Base-by-base conservation (phyloP, 2,329 filamentous ascomycete species). In the Basipetospora chlamydospora region DNA sequence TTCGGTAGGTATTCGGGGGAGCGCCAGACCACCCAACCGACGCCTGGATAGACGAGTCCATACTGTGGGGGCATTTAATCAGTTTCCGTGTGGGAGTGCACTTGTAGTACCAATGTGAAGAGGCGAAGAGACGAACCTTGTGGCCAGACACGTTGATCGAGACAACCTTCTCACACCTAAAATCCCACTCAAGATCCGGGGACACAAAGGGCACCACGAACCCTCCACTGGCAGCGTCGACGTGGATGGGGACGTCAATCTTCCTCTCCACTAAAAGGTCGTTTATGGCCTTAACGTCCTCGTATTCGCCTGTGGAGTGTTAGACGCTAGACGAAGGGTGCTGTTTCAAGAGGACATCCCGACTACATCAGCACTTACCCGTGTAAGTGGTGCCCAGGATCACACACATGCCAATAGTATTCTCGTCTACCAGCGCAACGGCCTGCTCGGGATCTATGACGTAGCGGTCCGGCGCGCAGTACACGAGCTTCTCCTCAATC, bases 341-440 rank as follows among this genome's bases (percentile, higher is more conserved):
- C 23, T 7, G 11, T 11, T 10, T 10, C 15, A 21, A 10, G 25
- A 6, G 13, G 7, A 15, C 23, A 22, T n/a, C n/a, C 20, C 26
- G n/a, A 12, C 15, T n/a, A 21, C 16, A 28, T 25, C 5, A 6
- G n/a, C 17, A 23, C 39, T 31, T 42, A 4, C 88, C 88, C 0
- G 88, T 95, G 59, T 95, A 95, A 0, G 88, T 96, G 3, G 85
- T 90, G 7, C 87, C 88, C 3, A 96, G 60, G 46, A 96, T 95
- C 39, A 76, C 71, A 52, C 86, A 94, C 49, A 95, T 95, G 41
- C 88, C 88, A 49, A 96, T 95, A 9, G 74, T 80, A 53, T 79
- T 78, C 55, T 79, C 74, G 46, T 78, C 73, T 7, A 77, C 63
- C 15, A 77, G 55, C 20, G 61, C 53, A 5, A 78, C 73, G 2